Evolutionary conservation across 2,329 filamentous ascomycete genomes (phyloP).

Genomic region (Pseudogymnoascus sp.): DNA sequence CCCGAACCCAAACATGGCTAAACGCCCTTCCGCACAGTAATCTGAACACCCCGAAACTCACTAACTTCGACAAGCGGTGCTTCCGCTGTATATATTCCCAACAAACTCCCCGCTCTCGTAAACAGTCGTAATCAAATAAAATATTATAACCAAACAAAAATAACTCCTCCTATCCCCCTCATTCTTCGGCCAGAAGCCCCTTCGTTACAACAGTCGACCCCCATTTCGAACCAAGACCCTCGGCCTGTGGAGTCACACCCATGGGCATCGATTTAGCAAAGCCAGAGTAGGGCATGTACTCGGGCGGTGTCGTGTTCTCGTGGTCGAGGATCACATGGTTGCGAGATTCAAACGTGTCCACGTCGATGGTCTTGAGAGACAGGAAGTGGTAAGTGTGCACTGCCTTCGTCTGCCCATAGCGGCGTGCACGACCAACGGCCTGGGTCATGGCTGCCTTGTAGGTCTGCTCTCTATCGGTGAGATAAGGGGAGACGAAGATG

Average conservation of each 20-base stretch:
- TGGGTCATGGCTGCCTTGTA: conserved; percentile 56
- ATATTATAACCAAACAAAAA: neutral
- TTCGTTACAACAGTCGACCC: neutral
- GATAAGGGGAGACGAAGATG: conserved; percentile 53
- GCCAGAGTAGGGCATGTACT: conserved; percentile 4
- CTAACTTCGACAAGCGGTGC: neutral
- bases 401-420: conserved; percentile 50
- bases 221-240: neutral
- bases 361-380: conserved; percentile 37
- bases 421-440: conserved; percentile 53
- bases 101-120: neutral
- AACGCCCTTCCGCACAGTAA: neutral
- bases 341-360: conserved; percentile 36
- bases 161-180: neutral
- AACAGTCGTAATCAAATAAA: neutral
- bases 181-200: neutral
- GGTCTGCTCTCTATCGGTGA: conserved; percentile 39
- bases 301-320: neutral
- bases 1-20: neutral
- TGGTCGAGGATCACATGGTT: conserved; percentile 19
- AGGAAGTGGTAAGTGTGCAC: conserved; percentile 52
- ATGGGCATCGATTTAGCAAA: conserved; percentile 1
- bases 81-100: neutral
- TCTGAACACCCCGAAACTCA: neutral
- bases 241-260: neutral